These are phyloP conservation scores for Simmondsia chinensis DNA, from an alignment of 148 eudicot genomes.

Conservation along the genomic window DNA sequence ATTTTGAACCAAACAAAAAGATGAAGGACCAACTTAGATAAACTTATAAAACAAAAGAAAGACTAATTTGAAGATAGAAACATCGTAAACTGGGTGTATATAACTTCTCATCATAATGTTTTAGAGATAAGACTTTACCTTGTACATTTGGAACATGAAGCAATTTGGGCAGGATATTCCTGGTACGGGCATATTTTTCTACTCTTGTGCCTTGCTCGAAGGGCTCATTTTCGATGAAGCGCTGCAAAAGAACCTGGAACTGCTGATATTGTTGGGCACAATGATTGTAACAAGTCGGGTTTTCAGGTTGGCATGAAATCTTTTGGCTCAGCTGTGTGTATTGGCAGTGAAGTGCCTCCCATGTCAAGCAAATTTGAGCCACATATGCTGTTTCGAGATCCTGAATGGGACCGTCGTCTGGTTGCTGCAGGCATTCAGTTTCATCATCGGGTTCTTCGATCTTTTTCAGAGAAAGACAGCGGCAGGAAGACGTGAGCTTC, in stretches of 20 bases:
- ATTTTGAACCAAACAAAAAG: too few relatives aligned
- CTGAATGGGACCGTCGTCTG: constrained; percentile 35
- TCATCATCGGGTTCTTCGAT: constrained; percentile 60
- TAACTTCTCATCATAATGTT: too few relatives aligned
- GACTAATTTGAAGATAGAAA: neutral
- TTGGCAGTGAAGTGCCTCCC: constrained; percentile 97
- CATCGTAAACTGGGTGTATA: too few relatives aligned
- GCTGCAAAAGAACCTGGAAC: constrained; percentile 82
- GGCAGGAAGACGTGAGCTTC: constrained; percentile 68
- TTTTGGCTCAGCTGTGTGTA: constrained; percentile 75
- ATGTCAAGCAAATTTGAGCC: constrained; percentile 79
- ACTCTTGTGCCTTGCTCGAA: constrained; percentile 69
- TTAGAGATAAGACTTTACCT: constrained; percentile 27
- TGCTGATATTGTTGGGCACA: constrained; percentile 94
- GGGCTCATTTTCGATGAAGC: constrained; percentile 92
- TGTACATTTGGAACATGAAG: constrained; percentile 81
- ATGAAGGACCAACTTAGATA: too few relatives aligned
- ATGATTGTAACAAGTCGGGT: constrained; percentile 53
- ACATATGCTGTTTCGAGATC: constrained; percentile 88
- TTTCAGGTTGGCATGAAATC: constrained; percentile 66
- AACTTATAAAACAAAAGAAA: neutral
- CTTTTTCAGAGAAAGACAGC: constrained; percentile 84
- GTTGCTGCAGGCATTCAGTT: constrained; percentile 66
- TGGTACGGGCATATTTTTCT: constrained; percentile 68
- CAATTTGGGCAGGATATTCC: constrained; percentile 61